Evolutionary conservation across 23 red algal species (phyloP).

Genomic region (Gracilariopsis chorda): DNA sequence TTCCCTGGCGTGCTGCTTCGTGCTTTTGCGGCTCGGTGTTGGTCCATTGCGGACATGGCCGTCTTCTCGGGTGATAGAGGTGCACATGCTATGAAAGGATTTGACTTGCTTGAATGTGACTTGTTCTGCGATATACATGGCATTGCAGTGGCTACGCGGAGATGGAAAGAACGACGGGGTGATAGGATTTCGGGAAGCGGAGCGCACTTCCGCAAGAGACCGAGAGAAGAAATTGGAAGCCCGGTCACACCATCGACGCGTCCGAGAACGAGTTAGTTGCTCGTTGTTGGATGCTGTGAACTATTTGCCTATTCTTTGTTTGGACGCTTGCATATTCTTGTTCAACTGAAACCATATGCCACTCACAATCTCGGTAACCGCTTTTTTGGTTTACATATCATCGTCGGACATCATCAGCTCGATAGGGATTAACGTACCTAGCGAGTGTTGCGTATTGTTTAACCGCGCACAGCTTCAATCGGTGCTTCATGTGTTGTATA

Average conservation of each 20-base stretch:
- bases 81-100: constrained; percentile 5
- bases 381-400: too few relatives aligned
- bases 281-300: too few relatives aligned
- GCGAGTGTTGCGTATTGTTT: too few relatives aligned
- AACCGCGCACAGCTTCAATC: too few relatives aligned
- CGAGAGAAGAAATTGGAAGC: constrained; percentile 22
- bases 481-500: too few relatives aligned
- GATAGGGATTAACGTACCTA: too few relatives aligned
- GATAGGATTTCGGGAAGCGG: constrained; percentile 27
- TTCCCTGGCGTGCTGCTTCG: constrained; percentile 37
- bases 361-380: too few relatives aligned
- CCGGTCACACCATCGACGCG: constrained; percentile 29
- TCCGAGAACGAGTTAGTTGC: constrained; percentile 1
- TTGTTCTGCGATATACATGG: constrained; percentile 46
- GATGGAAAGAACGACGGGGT: constrained; percentile 52
- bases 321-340: too few relatives aligned
- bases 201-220: constrained; percentile 14
- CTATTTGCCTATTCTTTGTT: too few relatives aligned
- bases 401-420: too few relatives aligned
- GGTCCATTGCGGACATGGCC: constrained; percentile 51
- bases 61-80: constrained; percentile 35
- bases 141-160: constrained; percentile 16
- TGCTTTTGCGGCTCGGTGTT: constrained; percentile 59
- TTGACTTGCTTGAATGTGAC: constrained; percentile 34
- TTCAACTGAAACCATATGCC: too few relatives aligned